These are phyloP conservation scores for Ceratocystis smalleyi DNA, from an alignment of 2,329 filamentous ascomycete genomes.

Conservation along the genomic window DNA sequence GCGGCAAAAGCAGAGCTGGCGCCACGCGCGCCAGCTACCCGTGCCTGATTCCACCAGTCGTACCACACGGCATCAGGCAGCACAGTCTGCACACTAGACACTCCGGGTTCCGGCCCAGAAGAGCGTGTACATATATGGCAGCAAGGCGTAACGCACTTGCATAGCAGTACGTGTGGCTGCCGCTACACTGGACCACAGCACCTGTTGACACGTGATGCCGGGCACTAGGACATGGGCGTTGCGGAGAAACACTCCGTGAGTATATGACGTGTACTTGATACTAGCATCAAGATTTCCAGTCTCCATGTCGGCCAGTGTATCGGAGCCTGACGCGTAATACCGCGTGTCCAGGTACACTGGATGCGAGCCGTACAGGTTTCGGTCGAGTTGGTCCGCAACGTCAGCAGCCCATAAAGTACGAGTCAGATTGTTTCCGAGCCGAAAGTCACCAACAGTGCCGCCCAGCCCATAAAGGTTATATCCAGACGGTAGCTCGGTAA, in stretches of 20 bases:
- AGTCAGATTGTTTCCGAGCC: slow-evolving; percentile 58
- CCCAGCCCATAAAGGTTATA: slow-evolving; percentile 66
- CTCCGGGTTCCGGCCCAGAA: slow-evolving; percentile 36
- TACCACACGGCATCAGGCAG: slow-evolving; percentile 35
- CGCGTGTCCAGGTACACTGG: slow-evolving; percentile 68
- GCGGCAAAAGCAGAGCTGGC: slow-evolving; percentile 18
- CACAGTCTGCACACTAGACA: slow-evolving; percentile 32
- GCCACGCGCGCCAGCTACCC: slow-evolving; percentile 22
- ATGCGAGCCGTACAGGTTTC: slow-evolving; percentile 61
- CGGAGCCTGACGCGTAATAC: slow-evolving; percentile 45
- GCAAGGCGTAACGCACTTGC: slow-evolving; percentile 55
- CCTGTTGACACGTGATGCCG: slow-evolving; percentile 51
- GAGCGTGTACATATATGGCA: slow-evolving; percentile 71
- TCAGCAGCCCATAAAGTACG: slow-evolving; percentile 50
- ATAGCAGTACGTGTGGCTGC: slow-evolving; percentile 53
- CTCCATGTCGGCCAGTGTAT: slow-evolving; percentile 35
- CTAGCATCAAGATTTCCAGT: slow-evolving; percentile 25
- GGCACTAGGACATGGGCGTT: slow-evolving; percentile 52
- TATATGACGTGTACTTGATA: slow-evolving; percentile 47
- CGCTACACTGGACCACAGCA: slow-evolving; percentile 46
- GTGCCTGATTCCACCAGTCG: slow-evolving; percentile 35
- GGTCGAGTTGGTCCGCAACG: slow-evolving; percentile 46
- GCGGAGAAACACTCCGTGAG: slow-evolving; percentile 62
- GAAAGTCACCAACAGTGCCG: slow-evolving; percentile 54
- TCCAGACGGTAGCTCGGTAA: slow-evolving; percentile 46